Base-by-base conservation (phyloP, 768 basidiomycete genomes). In the Myochromella boudieri region DNA sequence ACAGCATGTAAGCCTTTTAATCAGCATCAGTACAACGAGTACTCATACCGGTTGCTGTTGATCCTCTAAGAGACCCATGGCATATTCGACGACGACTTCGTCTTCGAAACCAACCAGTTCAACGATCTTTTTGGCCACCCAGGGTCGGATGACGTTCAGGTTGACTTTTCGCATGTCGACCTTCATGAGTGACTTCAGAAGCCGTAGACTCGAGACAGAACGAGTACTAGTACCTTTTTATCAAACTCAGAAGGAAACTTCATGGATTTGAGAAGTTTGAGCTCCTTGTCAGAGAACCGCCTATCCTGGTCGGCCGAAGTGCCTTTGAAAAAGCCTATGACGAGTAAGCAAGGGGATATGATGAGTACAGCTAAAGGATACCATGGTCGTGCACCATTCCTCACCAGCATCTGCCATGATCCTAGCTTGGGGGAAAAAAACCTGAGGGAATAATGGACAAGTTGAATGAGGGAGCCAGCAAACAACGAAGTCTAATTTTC, bases 141-240 rank as follows among this genome's bases (percentile, higher is more conserved):
- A 99, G 2, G 93, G 91, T 49, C 90, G 77, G 61, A 99, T 89
- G 56, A 98, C 93, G 14, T 79, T 74, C 51, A 97, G 58, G 65
- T 97, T 97, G 51, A 98, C 93, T 76, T 97, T 95, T 27, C 91
- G 82, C 81, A 95, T 87, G 64, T 97, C 95, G 36, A 97, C 93
- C 90, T 90, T 33, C 14, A 29, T 17, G 37, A 10, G 27, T 6
- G 20, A 39, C 15, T 37, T 34, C 25, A 29, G 7, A 33, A 14
- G 24, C 34, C 1, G 46, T 22, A 33, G 18, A 41, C 11, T n/a
- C n/a, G n/a, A n/a, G n/a, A n/a, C n/a, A n/a, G n/a, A n/a, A 26
- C 22, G 14, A 32, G 18, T 10, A 44, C n/a, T 10, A 34, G 37
- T 45, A 84, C 87, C 80, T 95, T 97, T 72, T 87, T 85, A 40